These are phyloP conservation scores for Aspergillus pseudoglaucus DNA, from an alignment of 2,329 filamentous ascomycete genomes.

Conservation along the genomic window DNA sequence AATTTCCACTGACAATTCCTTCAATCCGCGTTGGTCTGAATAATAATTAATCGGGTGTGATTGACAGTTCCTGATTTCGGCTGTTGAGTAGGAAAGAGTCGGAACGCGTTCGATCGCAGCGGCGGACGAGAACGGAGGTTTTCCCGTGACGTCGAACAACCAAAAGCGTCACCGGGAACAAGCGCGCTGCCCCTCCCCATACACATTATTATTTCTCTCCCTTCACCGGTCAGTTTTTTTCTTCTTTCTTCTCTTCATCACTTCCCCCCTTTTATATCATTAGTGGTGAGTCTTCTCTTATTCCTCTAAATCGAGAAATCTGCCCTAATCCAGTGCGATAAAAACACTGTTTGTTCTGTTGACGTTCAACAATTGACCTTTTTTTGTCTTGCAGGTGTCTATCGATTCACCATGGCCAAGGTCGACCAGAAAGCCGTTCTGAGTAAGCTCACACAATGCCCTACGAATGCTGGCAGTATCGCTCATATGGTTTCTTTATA, in stretches of 20 bases:
- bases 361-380: constrained; percentile 15
- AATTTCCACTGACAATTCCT: not conserved
- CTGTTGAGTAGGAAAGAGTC: constrained; percentile 31
- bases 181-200: constrained; percentile 18
- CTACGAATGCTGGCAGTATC: not conserved
- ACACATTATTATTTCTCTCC: constrained; percentile 7
- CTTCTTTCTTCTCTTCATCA: constrained; percentile 5
- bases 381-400: constrained; percentile 10
- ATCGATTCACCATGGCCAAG: constrained; percentile 51
- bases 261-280: constrained; percentile 2
- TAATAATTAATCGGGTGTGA: not conserved
- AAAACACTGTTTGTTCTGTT: constrained; percentile 1
- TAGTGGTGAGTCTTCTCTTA: constrained; percentile 6
- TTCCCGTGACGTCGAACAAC: constrained; percentile 28
- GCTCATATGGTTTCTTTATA: constrained; percentile 18
- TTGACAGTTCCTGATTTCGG: constrained; percentile 9
- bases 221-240: constrained; percentile 18
- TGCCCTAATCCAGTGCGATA: too few species aligned
- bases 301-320: not conserved
- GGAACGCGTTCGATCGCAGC: constrained; percentile 14
- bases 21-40: not conserved
- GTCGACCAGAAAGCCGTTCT: constrained; percentile 65
- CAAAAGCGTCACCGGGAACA: constrained; percentile 29
- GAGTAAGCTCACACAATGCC: constrained; percentile 42
- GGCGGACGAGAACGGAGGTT: constrained; percentile 10